phyloP scores from a whole-genome alignment of 148 eudicot species.

The Vaccinium macrocarpon region DNA sequence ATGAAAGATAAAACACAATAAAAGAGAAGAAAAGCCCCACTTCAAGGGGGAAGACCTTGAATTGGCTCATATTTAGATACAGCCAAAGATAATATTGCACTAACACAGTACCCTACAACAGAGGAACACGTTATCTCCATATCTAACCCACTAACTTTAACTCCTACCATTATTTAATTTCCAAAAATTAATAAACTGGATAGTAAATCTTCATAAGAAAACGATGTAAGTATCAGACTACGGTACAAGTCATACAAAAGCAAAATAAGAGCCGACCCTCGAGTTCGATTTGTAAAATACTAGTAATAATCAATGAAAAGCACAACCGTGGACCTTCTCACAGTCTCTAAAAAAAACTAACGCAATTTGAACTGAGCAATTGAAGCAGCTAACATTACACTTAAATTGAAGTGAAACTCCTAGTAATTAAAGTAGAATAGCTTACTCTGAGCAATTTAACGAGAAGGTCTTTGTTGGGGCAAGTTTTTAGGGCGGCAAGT shows the following conservation, averaged over 20 bases:
- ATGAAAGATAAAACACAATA: too few species aligned
- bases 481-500: constrained; percentile 44
- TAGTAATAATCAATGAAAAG: neutral
- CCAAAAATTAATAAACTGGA: neutral
- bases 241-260: too few species aligned
- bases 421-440: neutral
- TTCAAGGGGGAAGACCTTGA: neutral
- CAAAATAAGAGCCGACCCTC: neutral
- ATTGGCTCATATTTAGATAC: too few species aligned
- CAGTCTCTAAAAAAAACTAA: neutral
- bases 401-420: neutral
- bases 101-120: too few species aligned
- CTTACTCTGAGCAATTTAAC: constrained; percentile 65
- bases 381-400: neutral
- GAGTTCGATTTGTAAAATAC: neutral
- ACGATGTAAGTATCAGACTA: neutral
- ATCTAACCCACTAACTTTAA: too few species aligned
- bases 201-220: too few species aligned
- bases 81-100: too few species aligned
- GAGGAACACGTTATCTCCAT: too few species aligned
- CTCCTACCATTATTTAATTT: too few species aligned
- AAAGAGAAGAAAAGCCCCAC: neutral
- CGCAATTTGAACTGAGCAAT: neutral
- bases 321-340: neutral
- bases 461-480: constrained; percentile 61